A percentile compares a stretch with the other conserved stretches of the same genome.
These are phyloP conservation scores for Xylariales sp. DNA, from an alignment of 2,329 filamentous ascomycete species.

Conservation along the genomic window DNA sequence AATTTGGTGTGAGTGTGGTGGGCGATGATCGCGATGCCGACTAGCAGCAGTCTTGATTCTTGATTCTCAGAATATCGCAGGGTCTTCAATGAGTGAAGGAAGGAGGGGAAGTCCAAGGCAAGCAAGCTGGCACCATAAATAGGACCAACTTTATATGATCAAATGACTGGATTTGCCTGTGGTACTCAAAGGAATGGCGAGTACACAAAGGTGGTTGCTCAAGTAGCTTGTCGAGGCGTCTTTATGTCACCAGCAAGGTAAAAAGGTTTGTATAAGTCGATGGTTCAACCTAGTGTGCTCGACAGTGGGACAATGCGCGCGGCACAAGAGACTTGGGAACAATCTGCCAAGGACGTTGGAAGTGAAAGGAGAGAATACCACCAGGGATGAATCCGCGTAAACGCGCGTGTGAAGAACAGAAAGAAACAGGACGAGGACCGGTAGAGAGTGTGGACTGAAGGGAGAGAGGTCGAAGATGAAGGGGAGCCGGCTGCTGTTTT, in stretches of 20 bases:
- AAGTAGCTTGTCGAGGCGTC: slow-evolving; percentile 19
- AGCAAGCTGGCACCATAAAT: slow-evolving; percentile 1
- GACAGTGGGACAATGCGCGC: slow-evolving; percentile 27
- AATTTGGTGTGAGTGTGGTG: not conserved
- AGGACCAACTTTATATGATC: slow-evolving; percentile 29
- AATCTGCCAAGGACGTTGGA: no score
- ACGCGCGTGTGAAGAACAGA: slow-evolving; percentile 9
- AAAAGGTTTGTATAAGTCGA: slow-evolving; percentile 19
- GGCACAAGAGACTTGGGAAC: not conserved
- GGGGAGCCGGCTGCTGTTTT: slow-evolving; percentile 14
- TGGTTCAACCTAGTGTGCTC: slow-evolving; percentile 20
- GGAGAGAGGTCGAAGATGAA: slow-evolving; percentile 21
- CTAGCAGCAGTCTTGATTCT: slow-evolving; percentile 31
- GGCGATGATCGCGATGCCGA: slow-evolving; percentile 14
- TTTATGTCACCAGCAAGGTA: slow-evolving; percentile 13
- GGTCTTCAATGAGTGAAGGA: slow-evolving; percentile 23
- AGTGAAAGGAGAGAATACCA: slow-evolving; percentile 22
- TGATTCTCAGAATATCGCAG: slow-evolving; percentile 11
- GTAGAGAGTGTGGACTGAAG: slow-evolving; percentile 14
- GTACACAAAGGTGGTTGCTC: slow-evolving; percentile 25
- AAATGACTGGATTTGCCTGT: slow-evolving; percentile 18
- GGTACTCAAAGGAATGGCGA: slow-evolving; percentile 32
- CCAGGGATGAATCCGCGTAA: slow-evolving; percentile 25
- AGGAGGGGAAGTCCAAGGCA: slow-evolving; percentile 10
- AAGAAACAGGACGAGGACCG: not conserved